Evolutionary conservation across 1,284 basidiomycete genomes (phyloP), one percentile per base, ranked within the genome.

Genomic region (Neotropicomus parvogracilis): DNA sequence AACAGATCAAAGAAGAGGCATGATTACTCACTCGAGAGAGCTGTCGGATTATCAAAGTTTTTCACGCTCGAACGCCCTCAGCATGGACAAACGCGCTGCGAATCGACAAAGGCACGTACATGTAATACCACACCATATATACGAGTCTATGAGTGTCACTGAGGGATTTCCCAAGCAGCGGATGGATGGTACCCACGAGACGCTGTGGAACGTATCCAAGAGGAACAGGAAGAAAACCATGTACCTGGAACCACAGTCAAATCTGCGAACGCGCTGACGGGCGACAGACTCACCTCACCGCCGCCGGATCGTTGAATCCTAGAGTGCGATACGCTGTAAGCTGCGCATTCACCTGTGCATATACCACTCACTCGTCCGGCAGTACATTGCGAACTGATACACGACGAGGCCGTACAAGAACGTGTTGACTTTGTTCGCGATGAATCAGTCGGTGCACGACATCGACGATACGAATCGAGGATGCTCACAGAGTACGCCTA

Each of bases 271-370:
- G 12, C 12, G 24, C 4, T 3, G 9, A 1, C 13, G 2, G 26
- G 7, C 0, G 3, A 49, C 47, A 1, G 9, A 24, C 37, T 8
- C 7, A 60, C 59, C 44, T 59, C 28, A 27, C 43, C 1, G 11
- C 64, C 16, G 54, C 49, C 2, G 67, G 67, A 54, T 78, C 76
- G 47, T 75, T 70, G 60, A 71, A 76, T 52, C 69, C 75, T 77
- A 5, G 32, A 42, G 4, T 9, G 1, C 26, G 27, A 8, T 29
- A 14, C 24, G 24, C n/a, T n/a, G n/a, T 46, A 5, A 36, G 24
- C 14, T 6, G 16, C 8, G 13, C 0, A 34, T 29, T 16, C 12
- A 17, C 41, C 24, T 24, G 4, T 24, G 24, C 24, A 24, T 4
- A 24, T 4, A 5, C 24, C 8, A 24, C 24, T 24, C 24, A 24